Base-by-base conservation (phyloP, 208 protist genomes). In the Blastocrithidia nonstop region DNA sequence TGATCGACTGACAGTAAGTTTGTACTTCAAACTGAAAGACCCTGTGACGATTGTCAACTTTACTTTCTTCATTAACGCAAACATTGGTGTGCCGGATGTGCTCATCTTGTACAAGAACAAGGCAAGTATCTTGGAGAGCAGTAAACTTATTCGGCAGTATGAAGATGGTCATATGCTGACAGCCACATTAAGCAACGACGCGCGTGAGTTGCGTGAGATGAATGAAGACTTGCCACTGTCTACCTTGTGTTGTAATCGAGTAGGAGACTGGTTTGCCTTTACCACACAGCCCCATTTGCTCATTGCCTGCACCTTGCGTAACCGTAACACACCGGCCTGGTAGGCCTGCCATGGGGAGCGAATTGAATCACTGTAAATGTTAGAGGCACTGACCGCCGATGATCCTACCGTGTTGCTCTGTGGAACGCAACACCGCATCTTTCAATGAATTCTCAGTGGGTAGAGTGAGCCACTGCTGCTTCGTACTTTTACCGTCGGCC, bases 221-320 rank as follows among this genome's bases (percentile, higher is more conserved):
- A n/a, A n/a, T n/a, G n/a, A n/a, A n/a, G n/a, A n/a, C n/a, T n/a
- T n/a, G n/a, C n/a, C n/a, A n/a, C 59, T 86, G 21, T 52, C 38
- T 17, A 66, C 57, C 4, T 61, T 85, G 37, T 87, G 75, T 54
- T 46, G 61, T 8, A 71, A 72, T 21, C 71, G 68, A 45, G 76
- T 50, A 11, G 64, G 65, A 21, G 76, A 72, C 29, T 87, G 74
- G 75, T 80, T 92, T 54, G 75, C 83, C 61, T 92, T 92, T 54
- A 83, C 71, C n/a, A 64, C 63, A 40, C 71, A 74, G 25, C 48
- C 66, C 17, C 78, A 58, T 13, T 54, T 60, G 36, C 71, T 83
- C 7, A 69, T 76, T 26, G 83, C 73, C 15, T 87, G 83, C 57
- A 92, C 83, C 25, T 39, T 78, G 61, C 74, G 66, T 36, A 83